phyloP scores from a whole-genome alignment of 306 rosid species.

The Sesbania bispinosa region DNA sequence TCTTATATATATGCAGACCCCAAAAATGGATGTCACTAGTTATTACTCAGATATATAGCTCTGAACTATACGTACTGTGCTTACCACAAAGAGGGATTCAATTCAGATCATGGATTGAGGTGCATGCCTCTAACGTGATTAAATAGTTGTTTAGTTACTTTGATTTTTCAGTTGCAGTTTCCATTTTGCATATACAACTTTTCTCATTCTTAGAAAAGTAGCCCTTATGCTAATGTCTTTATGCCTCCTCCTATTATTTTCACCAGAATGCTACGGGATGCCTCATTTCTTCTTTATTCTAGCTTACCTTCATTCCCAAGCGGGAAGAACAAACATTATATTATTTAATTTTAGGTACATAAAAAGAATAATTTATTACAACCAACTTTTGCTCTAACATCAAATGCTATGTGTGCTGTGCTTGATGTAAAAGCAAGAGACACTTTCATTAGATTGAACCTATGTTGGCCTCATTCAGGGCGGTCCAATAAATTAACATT shows the following conservation, averaged over 20 bases:
- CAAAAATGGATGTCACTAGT: slow-evolving; percentile 26
- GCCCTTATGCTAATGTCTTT: slow-evolving; percentile 23
- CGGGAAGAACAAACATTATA: slow-evolving; percentile 12
- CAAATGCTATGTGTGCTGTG: too few species aligned
- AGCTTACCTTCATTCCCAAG: slow-evolving; percentile 33
- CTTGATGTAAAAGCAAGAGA: too few species aligned
- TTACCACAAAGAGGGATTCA: slow-evolving; percentile 14
- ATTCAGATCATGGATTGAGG: slow-evolving; percentile 18
- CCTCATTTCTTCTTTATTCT: slow-evolving; percentile 14
- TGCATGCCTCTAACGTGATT: slow-evolving; percentile 27
- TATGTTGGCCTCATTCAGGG: too few species aligned
- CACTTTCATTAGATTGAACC: too few species aligned
- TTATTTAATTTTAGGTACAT: not conserved
- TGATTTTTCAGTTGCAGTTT: slow-evolving; percentile 30
- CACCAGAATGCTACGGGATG: slow-evolving; percentile 16
- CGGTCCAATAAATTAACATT: too few species aligned
- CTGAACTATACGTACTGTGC: slow-evolving; percentile 22
- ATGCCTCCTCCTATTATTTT: slow-evolving; percentile 21
- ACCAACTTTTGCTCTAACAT: not conserved
- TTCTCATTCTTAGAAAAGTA: slow-evolving; percentile 19
- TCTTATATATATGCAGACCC: slow-evolving; percentile 30
- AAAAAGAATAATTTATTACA: not conserved
- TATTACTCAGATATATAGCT: slow-evolving; percentile 20
- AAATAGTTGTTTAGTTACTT: slow-evolving; percentile 31
- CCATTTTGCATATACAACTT: slow-evolving; percentile 28